Base-by-base conservation (phyloP, 2,329 filamentous ascomycete genomes). In the Sporothrix phasma region DNA sequence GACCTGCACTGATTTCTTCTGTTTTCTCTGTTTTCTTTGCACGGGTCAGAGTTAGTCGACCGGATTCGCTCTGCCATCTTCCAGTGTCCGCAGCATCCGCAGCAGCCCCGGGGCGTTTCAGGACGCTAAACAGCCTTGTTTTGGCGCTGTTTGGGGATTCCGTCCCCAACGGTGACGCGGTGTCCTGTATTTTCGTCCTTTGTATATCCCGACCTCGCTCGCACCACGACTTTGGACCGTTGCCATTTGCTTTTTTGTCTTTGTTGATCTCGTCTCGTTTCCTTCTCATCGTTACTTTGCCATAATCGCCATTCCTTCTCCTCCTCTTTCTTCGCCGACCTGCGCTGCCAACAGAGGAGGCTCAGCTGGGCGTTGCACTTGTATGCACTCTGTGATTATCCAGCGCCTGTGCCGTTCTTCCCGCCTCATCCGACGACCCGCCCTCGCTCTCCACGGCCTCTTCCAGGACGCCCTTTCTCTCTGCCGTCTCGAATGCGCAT, bases 121-220 rank as follows among this genome's bases (percentile, higher is more conserved):
- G 46, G 56, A 43, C 58, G 58, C 58, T 61, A 29, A 59, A 17
- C 58, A 47, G 58, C 58, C 41, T 60, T 46, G 58, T 46, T 61
- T 61, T 61, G 58, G 58, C 41, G 43, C 37, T 59, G 54, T 59
- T 59, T 59, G 54, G 26, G 17, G 37, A 56, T 56, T 56, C 51
- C 51, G 24, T 39, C 51, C 31, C 8, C 34, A 37, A n/a, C n/a
- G n/a, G n/a, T n/a, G n/a, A n/a, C n/a, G n/a, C n/a, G n/a, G n/a
- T n/a, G n/a, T n/a, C n/a, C 34, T 10, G 34, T 11, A 54, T 54
- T 24, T 22, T 29, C 24, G 22, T 22, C 54, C 22, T 59, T 19
- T 22, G 37, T 59, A 43, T n/a, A 29, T 45, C 24, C 39, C 39
- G 56, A 29, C 39, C 39, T 59, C 39, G 24, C 39, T 45, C 58